These are phyloP conservation scores for Grammothele lineata DNA, from an alignment of 768 basidiomycete species.

Conservation along the genomic window DNA sequence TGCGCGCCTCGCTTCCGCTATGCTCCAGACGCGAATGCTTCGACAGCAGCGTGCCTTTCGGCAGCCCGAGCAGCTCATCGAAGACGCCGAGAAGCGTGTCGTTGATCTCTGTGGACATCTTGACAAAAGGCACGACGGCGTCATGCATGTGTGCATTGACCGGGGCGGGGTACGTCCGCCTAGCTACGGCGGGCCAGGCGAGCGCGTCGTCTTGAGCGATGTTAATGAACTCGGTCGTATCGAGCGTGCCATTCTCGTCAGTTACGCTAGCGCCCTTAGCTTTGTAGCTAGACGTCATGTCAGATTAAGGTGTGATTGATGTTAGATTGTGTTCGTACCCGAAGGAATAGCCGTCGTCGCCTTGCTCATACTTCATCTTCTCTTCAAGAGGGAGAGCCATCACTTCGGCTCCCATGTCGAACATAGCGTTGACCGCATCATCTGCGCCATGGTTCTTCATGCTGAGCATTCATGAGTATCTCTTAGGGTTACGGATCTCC, in stretches of 20 bases:
- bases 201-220: slow-evolving; percentile 34
- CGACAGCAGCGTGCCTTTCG: slow-evolving; percentile 25
- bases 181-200: slow-evolving; percentile 25
- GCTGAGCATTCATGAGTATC: slow-evolving; percentile 15
- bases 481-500: not conserved
- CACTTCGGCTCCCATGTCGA: slow-evolving; percentile 36
- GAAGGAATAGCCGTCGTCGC: slow-evolving; percentile 34
- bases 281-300: slow-evolving; percentile 26
- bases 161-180: slow-evolving; percentile 30
- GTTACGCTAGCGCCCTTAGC: slow-evolving; percentile 29
- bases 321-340: slow-evolving; percentile 23
- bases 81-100: slow-evolving; percentile 27
- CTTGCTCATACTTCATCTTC: slow-evolving; percentile 39
- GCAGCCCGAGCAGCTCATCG: slow-evolving; percentile 29
- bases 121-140: slow-evolving; percentile 22
- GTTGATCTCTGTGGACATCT: slow-evolving; percentile 21
- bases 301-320: not conserved
- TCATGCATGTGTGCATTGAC: slow-evolving; percentile 27
- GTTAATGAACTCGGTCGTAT: slow-evolving; percentile 33
- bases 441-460: slow-evolving; percentile 40
- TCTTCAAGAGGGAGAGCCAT: slow-evolving; percentile 39
- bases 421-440: slow-evolving; percentile 32
- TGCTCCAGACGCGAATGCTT: slow-evolving; percentile 24
- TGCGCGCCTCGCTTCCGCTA: slow-evolving; percentile 29
- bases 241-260: slow-evolving; percentile 29